Base-by-base conservation (phyloP, 1,139 yeast species). In the Sugiyamaella pinicola region DNA sequence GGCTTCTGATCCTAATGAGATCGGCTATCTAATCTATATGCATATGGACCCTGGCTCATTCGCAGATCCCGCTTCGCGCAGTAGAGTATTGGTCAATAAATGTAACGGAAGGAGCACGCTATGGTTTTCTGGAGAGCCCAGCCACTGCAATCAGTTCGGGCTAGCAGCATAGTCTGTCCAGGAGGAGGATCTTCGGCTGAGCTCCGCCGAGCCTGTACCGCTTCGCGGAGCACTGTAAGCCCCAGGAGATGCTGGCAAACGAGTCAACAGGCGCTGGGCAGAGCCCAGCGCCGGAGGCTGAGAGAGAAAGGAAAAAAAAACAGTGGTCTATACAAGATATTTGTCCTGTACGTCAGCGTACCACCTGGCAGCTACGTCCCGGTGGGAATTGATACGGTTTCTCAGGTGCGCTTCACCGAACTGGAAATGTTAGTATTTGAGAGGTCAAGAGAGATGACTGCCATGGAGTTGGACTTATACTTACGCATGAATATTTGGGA, bases 291-390 rank as follows among this genome's bases (percentile, higher is more conserved):
- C 35, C 35, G 35, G 35, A 31, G 35, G 35, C 41, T n/a, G 15
- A 18, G 24, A 26, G 34, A 12, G n/a, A n/a, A n/a, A n/a, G n/a
- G n/a, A n/a, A n/a, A n/a, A n/a, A n/a, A n/a, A n/a, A n/a, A n/a
- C n/a, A n/a, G n/a, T n/a, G n/a, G n/a, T n/a, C 17, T 40, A 28
- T n/a, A 21, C 41, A 7, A 35, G 49, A 38, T 67, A 68, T 55
- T 58, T 58, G 22, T 61, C 61, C 47, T 60, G 71, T 2, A 79
- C 66, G 6, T 77, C 77, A 1, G 87, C 85, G 61, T 84, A 84
- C 85, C 85, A 83, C 53, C 70, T 73, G 26, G 73, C 74, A 6
- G 85, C 85, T 39, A 84, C 89, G 61, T 84, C 87, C 57, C 81
- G 83, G 65, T 84, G 89, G 9, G 84, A 77, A 60, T 83, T 82